Evolutionary conservation across 352 stramenopile genomes (phyloP).

Genomic region (Globisporangium nagaii): DNA sequence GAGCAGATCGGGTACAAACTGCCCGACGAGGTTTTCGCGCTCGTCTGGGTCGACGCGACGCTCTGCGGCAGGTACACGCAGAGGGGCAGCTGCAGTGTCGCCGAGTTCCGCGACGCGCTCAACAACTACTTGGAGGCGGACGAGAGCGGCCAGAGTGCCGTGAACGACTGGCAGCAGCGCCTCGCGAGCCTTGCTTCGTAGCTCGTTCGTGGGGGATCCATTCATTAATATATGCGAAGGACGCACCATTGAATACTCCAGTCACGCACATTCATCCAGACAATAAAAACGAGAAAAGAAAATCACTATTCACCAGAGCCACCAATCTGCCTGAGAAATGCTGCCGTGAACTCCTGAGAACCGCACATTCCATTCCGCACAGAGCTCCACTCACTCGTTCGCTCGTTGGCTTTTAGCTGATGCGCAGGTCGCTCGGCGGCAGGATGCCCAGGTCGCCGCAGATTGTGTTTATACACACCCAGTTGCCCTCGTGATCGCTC

Average conservation of each 20-base stretch:
- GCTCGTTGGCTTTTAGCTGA: conserved; percentile 7
- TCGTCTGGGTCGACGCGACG: conserved; percentile 63
- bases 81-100: conserved; percentile 41
- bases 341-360: too few species aligned
- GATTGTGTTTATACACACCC: conserved; percentile 88
- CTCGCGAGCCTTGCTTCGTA: conserved; percentile 3
- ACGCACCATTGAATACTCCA: conserved; percentile 3
- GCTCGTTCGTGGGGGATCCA: not conserved
- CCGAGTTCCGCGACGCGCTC: conserved; percentile 67
- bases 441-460: conserved; percentile 59
- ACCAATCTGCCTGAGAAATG: too few species aligned
- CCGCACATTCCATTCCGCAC: too few species aligned
- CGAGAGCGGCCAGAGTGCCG: conserved; percentile 30
- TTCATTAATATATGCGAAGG: not conserved
- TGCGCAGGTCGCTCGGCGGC: conserved; percentile 19
- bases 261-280: too few species aligned
- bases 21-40: conserved; percentile 53
- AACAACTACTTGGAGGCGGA: conserved; percentile 62
- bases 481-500: conserved; percentile 88
- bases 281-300: too few species aligned
- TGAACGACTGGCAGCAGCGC: conserved; percentile 47
- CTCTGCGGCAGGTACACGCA: conserved; percentile 35
- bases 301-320: too few species aligned
- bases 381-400: too few species aligned
- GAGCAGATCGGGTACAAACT: conserved; percentile 61